Conservation (phyloP, 805 yeast genomes). For the Maudiozyma serrabonitensis region DNA sequence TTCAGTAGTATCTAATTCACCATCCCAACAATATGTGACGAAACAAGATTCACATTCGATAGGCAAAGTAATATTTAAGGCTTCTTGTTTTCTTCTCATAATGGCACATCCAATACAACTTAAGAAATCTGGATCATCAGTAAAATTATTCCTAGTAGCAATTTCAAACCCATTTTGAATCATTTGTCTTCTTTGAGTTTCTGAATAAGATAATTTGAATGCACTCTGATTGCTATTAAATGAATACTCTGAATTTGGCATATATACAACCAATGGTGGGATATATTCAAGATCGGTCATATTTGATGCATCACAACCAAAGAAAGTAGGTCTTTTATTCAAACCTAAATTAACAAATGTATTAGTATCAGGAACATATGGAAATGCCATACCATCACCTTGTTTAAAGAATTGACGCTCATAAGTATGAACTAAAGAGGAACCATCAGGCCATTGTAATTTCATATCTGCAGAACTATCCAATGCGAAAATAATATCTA, state of each 20-base stretch:
- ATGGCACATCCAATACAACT: slow-evolving; percentile 79
- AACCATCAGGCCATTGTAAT: slow-evolving; percentile 57
- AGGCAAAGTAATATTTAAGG: slow-evolving; percentile 47
- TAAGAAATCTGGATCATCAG: slow-evolving; percentile 59
- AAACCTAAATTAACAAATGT: slow-evolving; percentile 53
- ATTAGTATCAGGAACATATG: slow-evolving; percentile 64
- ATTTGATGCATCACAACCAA: slow-evolving; percentile 68
- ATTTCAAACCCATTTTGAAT: slow-evolving; percentile 68
- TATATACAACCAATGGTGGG: slow-evolving; percentile 72
- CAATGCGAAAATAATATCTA: slow-evolving; percentile 55
- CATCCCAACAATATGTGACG: slow-evolving; percentile 55
- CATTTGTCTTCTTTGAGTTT: slow-evolving; percentile 47
- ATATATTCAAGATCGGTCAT: slow-evolving; percentile 44
- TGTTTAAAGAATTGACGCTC: slow-evolving; percentile 47
- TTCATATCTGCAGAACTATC: slow-evolving; percentile 61
- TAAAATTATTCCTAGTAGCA: slow-evolving; percentile 53
- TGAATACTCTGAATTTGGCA: slow-evolving; percentile 63
- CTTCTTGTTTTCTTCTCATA: slow-evolving; percentile 66
- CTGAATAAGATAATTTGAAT: slow-evolving; percentile 50
- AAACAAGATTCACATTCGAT: slow-evolving; percentile 69
- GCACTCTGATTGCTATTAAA: slow-evolving; percentile 64
- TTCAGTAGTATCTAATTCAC: slow-evolving; percentile 33
- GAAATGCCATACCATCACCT: slow-evolving; percentile 57
- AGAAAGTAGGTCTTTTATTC: slow-evolving; percentile 64
- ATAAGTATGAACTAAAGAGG: slow-evolving; percentile 47